phyloP scores from a whole-genome alignment of 2,329 filamentous ascomycete species.

The Grosmannia clavigera region DNA sequence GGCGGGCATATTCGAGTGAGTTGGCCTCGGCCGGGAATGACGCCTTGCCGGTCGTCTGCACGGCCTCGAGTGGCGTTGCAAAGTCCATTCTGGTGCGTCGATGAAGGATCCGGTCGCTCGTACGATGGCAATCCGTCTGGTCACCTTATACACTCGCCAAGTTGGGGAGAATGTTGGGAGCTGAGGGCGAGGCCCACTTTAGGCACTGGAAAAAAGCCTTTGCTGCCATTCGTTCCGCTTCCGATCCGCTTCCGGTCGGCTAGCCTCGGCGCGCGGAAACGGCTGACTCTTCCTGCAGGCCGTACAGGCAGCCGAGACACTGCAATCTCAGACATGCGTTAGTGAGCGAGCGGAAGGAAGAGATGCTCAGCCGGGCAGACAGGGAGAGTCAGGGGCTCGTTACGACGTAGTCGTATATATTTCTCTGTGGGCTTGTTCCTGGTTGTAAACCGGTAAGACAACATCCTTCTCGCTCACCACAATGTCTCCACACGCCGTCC shows the following conservation, averaged over 20 bases:
- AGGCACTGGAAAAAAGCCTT: not conserved
- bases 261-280: not conserved
- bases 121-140: no score
- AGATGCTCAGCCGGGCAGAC: no score
- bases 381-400: no score
- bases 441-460: not conserved
- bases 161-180: no score
- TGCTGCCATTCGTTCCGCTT: not conserved
- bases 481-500: conserved; percentile 1
- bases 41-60: conserved; percentile 15
- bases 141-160: not conserved
- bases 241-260: not conserved
- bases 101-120: not conserved
- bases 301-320: no score
- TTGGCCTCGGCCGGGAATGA: conserved; percentile 36
- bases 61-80: not conserved
- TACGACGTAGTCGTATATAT: no score
- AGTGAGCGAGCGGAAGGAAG: no score
- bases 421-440: no score
- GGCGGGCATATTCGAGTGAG: conserved; percentile 33
- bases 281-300: not conserved
- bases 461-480: not conserved
- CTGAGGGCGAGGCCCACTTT: no score
- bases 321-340: no score
- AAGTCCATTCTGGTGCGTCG: not conserved